Evolutionary conservation across 2,329 filamentous ascomycete species (phyloP).

Genomic region (Talaromyces sp.): DNA sequence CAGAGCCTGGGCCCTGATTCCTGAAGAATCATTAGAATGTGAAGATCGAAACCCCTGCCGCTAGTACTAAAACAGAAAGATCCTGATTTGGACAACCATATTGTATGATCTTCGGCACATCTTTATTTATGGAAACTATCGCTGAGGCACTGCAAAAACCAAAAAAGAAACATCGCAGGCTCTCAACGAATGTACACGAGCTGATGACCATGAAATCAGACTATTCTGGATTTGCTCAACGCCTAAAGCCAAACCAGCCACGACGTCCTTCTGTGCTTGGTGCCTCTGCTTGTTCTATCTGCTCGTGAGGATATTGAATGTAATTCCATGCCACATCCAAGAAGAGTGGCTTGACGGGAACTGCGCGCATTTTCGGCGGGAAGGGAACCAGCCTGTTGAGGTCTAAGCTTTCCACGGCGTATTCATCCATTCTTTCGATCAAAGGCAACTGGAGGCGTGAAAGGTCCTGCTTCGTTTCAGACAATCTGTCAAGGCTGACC

Average conservation of each 20-base stretch:
- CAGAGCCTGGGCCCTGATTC: too few relatives aligned
- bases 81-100: background rate
- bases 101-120: too few relatives aligned
- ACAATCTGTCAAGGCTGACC: slow-evolving; percentile 70
- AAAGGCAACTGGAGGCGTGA: slow-evolving; percentile 52
- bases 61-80: background rate
- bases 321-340: slow-evolving; percentile 98
- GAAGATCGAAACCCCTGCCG: background rate
- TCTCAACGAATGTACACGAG: background rate
- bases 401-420: slow-evolving; percentile 65
- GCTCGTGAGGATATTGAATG: slow-evolving; percentile 76
- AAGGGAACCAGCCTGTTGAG: slow-evolving; percentile 78
- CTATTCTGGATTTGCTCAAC: slow-evolving; percentile 21
- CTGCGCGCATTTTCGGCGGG: slow-evolving; percentile 73
- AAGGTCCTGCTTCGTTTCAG: slow-evolving; percentile 43
- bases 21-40: too few relatives aligned
- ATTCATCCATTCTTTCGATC: slow-evolving; percentile 69
- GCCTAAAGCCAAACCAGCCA: slow-evolving; percentile 71
- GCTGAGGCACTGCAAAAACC: too few relatives aligned
- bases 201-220: background rate
- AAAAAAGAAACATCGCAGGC: too few relatives aligned
- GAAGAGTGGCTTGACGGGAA: slow-evolving; percentile 93
- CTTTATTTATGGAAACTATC: too few relatives aligned
- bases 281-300: slow-evolving; percentile 25
- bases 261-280: slow-evolving; percentile 53